phyloP scores from a whole-genome alignment of 208 protist species.

The Trypanosoma cruzi region DNA sequence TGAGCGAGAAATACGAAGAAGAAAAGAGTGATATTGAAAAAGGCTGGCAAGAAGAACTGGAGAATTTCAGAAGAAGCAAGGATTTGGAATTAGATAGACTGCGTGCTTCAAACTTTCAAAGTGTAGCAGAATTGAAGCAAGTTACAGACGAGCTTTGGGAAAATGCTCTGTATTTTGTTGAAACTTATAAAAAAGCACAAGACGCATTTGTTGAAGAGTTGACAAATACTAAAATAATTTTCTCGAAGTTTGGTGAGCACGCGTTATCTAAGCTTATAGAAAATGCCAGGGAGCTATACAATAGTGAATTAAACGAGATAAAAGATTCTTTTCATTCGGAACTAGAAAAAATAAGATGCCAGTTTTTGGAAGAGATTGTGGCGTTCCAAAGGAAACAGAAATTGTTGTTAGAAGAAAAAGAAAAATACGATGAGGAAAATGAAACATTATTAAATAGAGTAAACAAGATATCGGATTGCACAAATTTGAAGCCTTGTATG shows the following conservation, averaged over 20 bases:
- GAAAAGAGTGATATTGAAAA: constrained; percentile 16
- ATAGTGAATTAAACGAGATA: constrained; percentile 11
- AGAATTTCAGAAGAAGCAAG: constrained; percentile 17
- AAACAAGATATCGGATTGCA: background rate
- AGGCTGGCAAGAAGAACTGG: constrained; percentile 6
- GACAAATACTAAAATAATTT: background rate
- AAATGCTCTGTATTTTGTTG: constrained; percentile 12
- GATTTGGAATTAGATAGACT: constrained; percentile 20
- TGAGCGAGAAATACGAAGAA: constrained; percentile 20
- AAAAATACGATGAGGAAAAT: background rate
- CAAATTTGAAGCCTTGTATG: background rate
- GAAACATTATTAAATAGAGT: background rate
- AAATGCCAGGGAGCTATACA: constrained; percentile 5
- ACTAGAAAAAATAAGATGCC: constrained; percentile 10
- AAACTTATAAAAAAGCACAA: constrained; percentile 18
- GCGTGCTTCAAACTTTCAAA: background rate
- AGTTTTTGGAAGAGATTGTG: constrained; percentile 14
- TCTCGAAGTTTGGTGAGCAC: constrained; percentile 2
- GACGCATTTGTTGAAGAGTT: constrained; percentile 6
- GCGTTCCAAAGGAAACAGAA: background rate
- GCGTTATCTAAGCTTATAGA: constrained; percentile 6
- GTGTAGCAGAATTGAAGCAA: constrained; percentile 1
- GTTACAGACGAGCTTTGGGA: constrained; percentile 2
- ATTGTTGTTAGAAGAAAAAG: background rate
- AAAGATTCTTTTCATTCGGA: constrained; percentile 17